phyloP scores from a whole-genome alignment of 768 basidiomycete genomes.

The Lentinula detonsa region DNA sequence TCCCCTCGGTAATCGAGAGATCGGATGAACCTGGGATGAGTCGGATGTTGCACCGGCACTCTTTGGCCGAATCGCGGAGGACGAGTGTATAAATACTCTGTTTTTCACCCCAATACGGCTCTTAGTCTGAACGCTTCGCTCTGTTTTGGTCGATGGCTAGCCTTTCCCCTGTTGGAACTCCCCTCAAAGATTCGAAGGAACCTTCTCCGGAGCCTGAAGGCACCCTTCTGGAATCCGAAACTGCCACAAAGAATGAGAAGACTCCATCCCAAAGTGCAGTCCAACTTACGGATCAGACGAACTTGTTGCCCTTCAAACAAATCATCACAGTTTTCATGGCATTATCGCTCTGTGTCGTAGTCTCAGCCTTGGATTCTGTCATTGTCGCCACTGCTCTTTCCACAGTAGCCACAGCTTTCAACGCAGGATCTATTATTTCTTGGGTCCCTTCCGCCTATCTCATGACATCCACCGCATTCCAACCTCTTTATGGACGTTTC shows the following conservation, averaged over 20 bases:
- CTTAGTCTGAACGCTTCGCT: not conserved
- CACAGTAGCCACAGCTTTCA: conserved; percentile 59
- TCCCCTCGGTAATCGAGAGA: no score
- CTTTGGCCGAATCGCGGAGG: not conserved
- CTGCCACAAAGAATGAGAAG: conserved; percentile 1
- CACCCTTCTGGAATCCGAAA: not conserved
- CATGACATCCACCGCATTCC: conserved; percentile 60
- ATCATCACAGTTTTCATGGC: conserved; percentile 58
- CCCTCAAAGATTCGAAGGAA: not conserved
- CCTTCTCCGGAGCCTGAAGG: not conserved
- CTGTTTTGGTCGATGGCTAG: not conserved
- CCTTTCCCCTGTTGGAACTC: not conserved
- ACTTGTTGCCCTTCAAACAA: conserved; percentile 61
- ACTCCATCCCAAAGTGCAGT: conserved; percentile 7
- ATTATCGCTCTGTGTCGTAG: conserved; percentile 53
- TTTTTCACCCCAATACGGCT: not conserved
- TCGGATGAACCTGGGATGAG: not conserved
- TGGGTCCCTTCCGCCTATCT: conserved; percentile 76
- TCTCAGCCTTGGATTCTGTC: conserved; percentile 63
- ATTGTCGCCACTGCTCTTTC: conserved; percentile 74
- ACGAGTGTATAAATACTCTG: not conserved
- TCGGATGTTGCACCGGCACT: not conserved
- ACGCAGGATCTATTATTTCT: conserved; percentile 54
- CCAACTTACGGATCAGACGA: conserved; percentile 67
- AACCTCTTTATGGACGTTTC: conserved; percentile 55